Base-by-base conservation (phyloP, 306 rosid genomes). In the Citrullus mucosospermus region DNA sequence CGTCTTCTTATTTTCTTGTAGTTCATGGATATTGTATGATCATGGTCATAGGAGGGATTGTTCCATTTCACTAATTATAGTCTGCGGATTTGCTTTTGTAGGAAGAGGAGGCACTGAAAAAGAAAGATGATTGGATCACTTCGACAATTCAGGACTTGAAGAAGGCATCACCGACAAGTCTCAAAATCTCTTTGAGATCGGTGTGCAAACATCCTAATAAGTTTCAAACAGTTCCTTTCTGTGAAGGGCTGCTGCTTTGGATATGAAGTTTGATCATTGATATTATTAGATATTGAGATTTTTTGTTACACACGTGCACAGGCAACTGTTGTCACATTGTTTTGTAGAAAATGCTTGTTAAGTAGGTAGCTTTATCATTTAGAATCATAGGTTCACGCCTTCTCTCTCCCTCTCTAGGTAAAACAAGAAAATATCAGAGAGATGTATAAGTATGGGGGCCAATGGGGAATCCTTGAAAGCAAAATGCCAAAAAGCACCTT, bases 131-230 rank as follows among this genome's bases (percentile, higher is more conserved):
- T 59, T 95, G 97, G 98, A 80, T 89, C 78, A 75, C 87, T 38
- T 61, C 85, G 51, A 91, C 93, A 78, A 85, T 93, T 83, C 88
- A 80, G 75, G 82, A 93, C 76, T 75, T 93, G 62, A 90, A 84
- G 86, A 87, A 82, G 81, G 92, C 97, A 86, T 91, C 98, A 50
- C 98, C 98, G 11, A 91, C 85, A 76, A 86, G 96, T 81, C 92
- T 91, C 80, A 93, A 93, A 90, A 83, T 93, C 68, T 86, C 88
- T 58, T 85, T 93, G 62, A 87, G 91, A 93, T 86, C 90, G 88
- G 98, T 95, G 88, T 15, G 77, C 2, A 10, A 73, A 9, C 39
- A 51, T 48, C 25, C 77, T 72, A 14, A 22, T 8, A 46, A 73
- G 36, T 46, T 50, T 50, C 13, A 13, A 50, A 48, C 59, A 8